Evolutionary conservation across 179 eudicot genomes (phyloP), one percentile per base, ranked within the genome.

Genomic region (Actinidia chinensis): DNA sequence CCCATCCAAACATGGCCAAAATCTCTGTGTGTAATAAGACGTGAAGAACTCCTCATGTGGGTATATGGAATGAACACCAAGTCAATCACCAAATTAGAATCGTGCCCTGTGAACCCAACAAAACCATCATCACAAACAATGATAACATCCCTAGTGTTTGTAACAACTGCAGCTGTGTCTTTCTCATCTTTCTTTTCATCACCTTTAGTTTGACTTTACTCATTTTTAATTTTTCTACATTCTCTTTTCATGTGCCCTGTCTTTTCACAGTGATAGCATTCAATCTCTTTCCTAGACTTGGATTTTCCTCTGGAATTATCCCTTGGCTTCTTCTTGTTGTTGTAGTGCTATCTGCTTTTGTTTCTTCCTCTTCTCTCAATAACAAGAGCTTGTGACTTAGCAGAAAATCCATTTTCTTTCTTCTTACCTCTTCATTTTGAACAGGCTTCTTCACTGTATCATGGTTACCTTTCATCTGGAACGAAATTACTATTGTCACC

Each of bases 21-120:
- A 17, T 56, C 61, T 10, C 74, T 55, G 3, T 18, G 54, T 44
- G 56, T 20, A n/a, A 20, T 48, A 71, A 1, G 58, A 48, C 46
- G 42, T 12, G 10, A 71, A 48, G 15, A 70, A 47, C 4, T 70
- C 74, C 23, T 4, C 14, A 6, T 47, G 28, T 22, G 74, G 46
- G 6, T 56, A 71, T n/a, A 25, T 22, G 56, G 58, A 71, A 47
- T 10, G 46, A 47, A 40, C 74, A 33, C 74, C 56, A 2, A 47
- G 17, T 71, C 56, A 48, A 71, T 71, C 17, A 71, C 58, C 56
- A 56, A 70, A 70, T 36, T 70, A 10, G 25, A 69, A 43, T 70
- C 58, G 3, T 46, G 18, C 8, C 40, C 20, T n/a, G 42, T 50
- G 18, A 71, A 58, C 17, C 42, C 10, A 25, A 71, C 58, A 48